These are phyloP conservation scores for Aspergillus unguis DNA, from an alignment of 2,329 filamentous ascomycete species.

Conservation along the genomic window DNA sequence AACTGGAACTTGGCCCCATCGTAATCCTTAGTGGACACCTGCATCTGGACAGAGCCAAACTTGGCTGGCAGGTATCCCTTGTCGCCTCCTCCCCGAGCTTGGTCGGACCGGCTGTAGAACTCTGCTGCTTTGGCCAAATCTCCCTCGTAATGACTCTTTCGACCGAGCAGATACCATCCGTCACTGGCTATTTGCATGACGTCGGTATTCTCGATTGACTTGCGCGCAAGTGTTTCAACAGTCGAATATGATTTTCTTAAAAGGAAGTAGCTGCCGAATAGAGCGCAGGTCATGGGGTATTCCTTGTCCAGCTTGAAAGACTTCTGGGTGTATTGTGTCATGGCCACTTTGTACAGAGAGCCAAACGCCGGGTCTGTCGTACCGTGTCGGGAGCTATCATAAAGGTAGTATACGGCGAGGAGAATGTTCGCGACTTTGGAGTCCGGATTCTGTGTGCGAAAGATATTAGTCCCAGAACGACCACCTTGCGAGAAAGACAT, in stretches of 20 bases:
- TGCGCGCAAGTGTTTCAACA: slow-evolving; percentile 81
- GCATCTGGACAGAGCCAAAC: slow-evolving; percentile 87
- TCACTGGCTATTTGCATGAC: slow-evolving; percentile 96
- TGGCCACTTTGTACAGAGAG: slow-evolving; percentile 82
- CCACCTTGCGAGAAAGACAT: slow-evolving; percentile 23
- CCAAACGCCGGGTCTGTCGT: slow-evolving; percentile 83
- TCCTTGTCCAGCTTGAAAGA: slow-evolving; percentile 93
- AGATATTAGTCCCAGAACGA: slow-evolving; percentile 5
- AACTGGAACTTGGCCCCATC: slow-evolving; percentile 89
- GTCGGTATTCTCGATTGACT: slow-evolving; percentile 92
- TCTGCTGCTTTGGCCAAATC: slow-evolving; percentile 73
- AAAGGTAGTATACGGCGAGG: slow-evolving; percentile 83
- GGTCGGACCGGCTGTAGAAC: slow-evolving; percentile 85
- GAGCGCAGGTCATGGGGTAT: slow-evolving; percentile 81
- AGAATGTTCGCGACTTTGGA: slow-evolving; percentile 90
- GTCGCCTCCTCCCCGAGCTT: slow-evolving; percentile 86
- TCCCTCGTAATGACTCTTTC: slow-evolving; percentile 82
- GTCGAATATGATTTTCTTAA: slow-evolving; percentile 75
- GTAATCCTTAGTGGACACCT: slow-evolving; percentile 76
- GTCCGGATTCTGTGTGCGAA: slow-evolving; percentile 56
- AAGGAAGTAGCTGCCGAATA: slow-evolving; percentile 87
- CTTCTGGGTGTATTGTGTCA: slow-evolving; percentile 90
- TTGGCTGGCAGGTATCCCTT: slow-evolving; percentile 90
- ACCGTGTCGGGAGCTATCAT: slow-evolving; percentile 76
- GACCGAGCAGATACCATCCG: slow-evolving; percentile 90